phyloP scores from a whole-genome alignment of 352 stramenopile species.

The Blastocystis hominis region DNA sequence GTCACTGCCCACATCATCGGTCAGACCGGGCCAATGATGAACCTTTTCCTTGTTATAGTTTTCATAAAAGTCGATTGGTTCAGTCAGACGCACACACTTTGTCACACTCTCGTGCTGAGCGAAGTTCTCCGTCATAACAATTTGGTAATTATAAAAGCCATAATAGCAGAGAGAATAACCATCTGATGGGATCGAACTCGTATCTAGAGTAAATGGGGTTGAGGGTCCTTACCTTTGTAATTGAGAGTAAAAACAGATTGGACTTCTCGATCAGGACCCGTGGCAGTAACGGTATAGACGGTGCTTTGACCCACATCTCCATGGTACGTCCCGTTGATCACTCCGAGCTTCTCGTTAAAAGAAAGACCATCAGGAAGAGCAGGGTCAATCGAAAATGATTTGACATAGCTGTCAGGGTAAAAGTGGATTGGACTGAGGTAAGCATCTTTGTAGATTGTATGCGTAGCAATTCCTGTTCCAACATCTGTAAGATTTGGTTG shows the following conservation, averaged over 20 bases:
- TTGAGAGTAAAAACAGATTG: not conserved
- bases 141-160: not conserved
- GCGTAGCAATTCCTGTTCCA: not conserved
- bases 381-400: not conserved
- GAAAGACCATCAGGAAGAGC: not conserved
- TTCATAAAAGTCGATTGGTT: not conserved
- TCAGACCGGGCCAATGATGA: constrained; percentile 9
- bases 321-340: not conserved
- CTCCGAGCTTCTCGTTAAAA: not conserved
- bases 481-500: not conserved
- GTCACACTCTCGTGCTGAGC: not conserved
- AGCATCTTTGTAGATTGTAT: not conserved
- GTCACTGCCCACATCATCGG: not conserved
- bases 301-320: not conserved
- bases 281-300: not conserved
- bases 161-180: constrained; percentile 19
- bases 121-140: not conserved
- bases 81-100: not conserved
- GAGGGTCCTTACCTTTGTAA: not conserved
- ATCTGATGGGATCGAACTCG: not conserved
- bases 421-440: not conserved
- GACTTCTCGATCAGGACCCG: not conserved
- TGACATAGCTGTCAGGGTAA: not conserved
- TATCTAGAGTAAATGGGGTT: not conserved
- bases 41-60: constrained; percentile 2